phyloP scores from a whole-genome alignment of 1,284 basidiomycete species.

The Porphyrellus sp. region DNA sequence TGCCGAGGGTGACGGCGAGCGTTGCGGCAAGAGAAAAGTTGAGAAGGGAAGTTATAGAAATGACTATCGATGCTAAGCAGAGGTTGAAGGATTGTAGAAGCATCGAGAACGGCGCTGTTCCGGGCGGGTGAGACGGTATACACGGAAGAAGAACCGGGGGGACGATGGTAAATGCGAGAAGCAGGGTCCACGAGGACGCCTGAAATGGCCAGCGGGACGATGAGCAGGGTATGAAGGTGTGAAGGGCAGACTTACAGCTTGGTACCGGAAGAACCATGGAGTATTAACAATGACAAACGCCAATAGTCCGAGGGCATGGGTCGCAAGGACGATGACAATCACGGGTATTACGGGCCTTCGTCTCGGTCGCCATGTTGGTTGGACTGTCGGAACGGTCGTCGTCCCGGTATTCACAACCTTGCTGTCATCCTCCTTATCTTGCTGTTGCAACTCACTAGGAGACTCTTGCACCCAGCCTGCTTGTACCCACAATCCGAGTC shows the following conservation, averaged over 20 bases:
- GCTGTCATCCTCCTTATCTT: constrained; percentile 15
- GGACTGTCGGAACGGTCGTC: constrained; percentile 1
- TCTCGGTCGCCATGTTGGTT: constrained; percentile 37
- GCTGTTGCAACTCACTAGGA: not conserved
- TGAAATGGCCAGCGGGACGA: constrained; percentile 3
- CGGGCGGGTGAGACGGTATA: constrained; percentile 20
- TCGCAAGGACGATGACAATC: constrained; percentile 51
- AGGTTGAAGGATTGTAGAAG: constrained; percentile 72
- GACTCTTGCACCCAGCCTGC: constrained; percentile 50
- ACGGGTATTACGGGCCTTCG: constrained; percentile 50
- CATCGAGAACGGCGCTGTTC: constrained; percentile 41
- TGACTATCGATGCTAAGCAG: constrained; percentile 75
- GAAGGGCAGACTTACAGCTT: constrained; percentile 36
- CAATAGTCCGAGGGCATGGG: constrained; percentile 50
- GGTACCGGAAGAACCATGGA: constrained; percentile 40
- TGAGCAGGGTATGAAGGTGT: not conserved
- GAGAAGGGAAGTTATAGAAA: constrained; percentile 81
- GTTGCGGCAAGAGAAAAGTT: constrained; percentile 85
- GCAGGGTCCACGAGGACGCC: constrained; percentile 30
- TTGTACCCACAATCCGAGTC: constrained; percentile 69
- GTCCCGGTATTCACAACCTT: not conserved
- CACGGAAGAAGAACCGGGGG: constrained; percentile 31
- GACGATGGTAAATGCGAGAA: constrained; percentile 31
- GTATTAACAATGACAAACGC: constrained; percentile 48
- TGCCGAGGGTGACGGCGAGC: constrained; percentile 59